phyloP scores from a whole-genome alignment of 2,329 filamentous ascomycete species.

The Colletotrichum sp. region DNA sequence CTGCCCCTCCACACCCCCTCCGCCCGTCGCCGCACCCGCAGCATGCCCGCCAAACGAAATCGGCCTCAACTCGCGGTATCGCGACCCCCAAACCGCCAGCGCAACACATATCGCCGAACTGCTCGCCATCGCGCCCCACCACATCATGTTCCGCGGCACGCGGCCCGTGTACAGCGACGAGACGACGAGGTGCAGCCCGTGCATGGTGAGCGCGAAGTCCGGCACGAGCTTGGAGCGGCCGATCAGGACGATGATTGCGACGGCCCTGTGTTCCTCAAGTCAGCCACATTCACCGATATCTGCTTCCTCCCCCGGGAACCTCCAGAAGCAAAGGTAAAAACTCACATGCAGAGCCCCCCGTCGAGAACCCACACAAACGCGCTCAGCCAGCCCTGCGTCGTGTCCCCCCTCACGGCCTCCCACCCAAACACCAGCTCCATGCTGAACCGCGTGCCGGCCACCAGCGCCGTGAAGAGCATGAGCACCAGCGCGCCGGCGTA shows the following conservation, averaged over 20 bases:
- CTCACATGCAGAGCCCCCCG: slow-evolving; percentile 57
- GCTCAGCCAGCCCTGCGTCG: slow-evolving; percentile 64
- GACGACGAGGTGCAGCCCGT: slow-evolving; percentile 80
- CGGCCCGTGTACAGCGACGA: slow-evolving; percentile 79
- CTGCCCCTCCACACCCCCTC: slow-evolving; percentile 54
- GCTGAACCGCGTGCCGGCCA: slow-evolving; percentile 60
- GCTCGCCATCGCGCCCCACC: slow-evolving; percentile 73
- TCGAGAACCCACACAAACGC: slow-evolving; percentile 63
- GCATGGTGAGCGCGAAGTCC: slow-evolving; percentile 91
- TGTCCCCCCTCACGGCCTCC: slow-evolving; percentile 64
- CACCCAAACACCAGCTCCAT: slow-evolving; percentile 63
- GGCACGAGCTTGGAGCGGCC: slow-evolving; percentile 91
- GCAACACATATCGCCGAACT: slow-evolving; percentile 53
- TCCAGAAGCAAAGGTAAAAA: slow-evolving; percentile 6
- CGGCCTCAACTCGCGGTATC: slow-evolving; percentile 85
- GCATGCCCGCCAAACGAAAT: slow-evolving; percentile 79
- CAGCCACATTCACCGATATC: neutral
- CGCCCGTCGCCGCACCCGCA: slow-evolving; percentile 29
- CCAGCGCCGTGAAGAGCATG: slow-evolving; percentile 63
- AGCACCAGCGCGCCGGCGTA: slow-evolving; percentile 56
- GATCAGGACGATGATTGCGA: slow-evolving; percentile 83
- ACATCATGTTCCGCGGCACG: slow-evolving; percentile 79
- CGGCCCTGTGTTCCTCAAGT: slow-evolving; percentile 60
- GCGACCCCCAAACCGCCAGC: slow-evolving; percentile 88
- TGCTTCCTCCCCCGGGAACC: too few species aligned